phyloP scores from a whole-genome alignment of 495 filamentous ascomycete species.

The Penicillium argentinense region DNA sequence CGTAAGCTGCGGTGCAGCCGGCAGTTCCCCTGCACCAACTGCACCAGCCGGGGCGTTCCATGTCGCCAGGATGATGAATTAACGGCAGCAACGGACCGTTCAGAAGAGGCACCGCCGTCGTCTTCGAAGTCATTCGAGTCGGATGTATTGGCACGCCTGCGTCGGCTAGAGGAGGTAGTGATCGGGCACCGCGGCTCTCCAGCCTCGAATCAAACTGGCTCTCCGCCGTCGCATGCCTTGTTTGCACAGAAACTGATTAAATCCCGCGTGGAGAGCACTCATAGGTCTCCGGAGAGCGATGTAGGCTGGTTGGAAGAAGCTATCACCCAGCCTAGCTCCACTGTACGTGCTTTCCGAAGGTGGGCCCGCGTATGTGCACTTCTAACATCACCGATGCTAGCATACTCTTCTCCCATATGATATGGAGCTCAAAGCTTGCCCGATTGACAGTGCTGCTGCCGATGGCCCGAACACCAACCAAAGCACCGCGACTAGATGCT shows the following conservation, averaged over 20 bases:
- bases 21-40: constrained; percentile 42
- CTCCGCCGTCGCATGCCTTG: constrained; percentile 2
- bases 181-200: constrained; percentile 7
- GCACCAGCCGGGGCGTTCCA: constrained; percentile 32
- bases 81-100: too few species aligned
- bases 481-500: constrained; percentile 13
- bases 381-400: neutral
- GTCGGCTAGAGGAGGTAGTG: constrained; percentile 25
- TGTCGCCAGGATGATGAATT: constrained; percentile 26
- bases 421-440: constrained; percentile 18
- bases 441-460: constrained; percentile 1
- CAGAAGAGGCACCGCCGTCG: constrained; percentile 1
- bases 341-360: constrained; percentile 5
- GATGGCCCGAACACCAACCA: neutral
- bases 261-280: neutral
- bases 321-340: constrained; percentile 12
- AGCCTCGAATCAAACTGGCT: constrained; percentile 1
- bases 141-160: constrained; percentile 23
- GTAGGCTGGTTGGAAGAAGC: constrained; percentile 20
- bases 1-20: constrained; percentile 49
- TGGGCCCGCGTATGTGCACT: neutral
- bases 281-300: constrained; percentile 6
- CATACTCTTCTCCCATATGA: neutral
- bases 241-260: neutral
- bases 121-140: constrained; percentile 2